Evolutionary conservation across 2,329 filamentous ascomycete genomes (phyloP).

Genomic region (Thelonectria blattea): DNA sequence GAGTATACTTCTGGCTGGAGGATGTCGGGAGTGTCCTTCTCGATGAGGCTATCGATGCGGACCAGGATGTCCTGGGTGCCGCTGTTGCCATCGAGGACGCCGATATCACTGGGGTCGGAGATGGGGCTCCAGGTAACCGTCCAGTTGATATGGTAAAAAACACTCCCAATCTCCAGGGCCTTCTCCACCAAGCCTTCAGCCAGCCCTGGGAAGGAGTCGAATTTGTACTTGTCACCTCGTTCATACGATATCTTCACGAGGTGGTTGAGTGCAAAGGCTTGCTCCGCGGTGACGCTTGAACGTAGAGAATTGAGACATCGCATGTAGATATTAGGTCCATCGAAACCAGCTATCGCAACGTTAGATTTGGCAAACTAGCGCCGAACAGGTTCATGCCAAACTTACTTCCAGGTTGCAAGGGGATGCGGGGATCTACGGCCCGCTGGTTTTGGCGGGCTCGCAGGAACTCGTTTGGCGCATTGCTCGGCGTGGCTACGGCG

Average conservation of each 20-base stretch:
- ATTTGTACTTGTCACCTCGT: conserved; percentile 92
- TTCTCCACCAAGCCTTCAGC: conserved; percentile 89
- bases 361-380: conserved; percentile 19
- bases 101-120: conserved; percentile 60
- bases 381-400: conserved; percentile 26
- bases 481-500: conserved; percentile 76
- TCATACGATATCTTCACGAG: conserved; percentile 95
- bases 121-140: conserved; percentile 69
- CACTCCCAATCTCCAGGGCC: conserved; percentile 74
- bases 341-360: conserved; percentile 58
- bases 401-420: conserved; percentile 68
- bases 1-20: conserved; percentile 75
- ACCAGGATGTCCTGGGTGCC: conserved; percentile 65
- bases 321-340: conserved; percentile 89
- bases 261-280: conserved; percentile 92
- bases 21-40: conserved; percentile 67
- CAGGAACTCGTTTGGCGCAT: conserved; percentile 70
- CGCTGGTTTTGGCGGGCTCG: conserved; percentile 51
- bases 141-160: conserved; percentile 87
- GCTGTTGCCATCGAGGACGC: conserved; percentile 50
- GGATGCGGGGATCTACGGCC: conserved; percentile 47
- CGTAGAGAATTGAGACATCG: conserved; percentile 84
- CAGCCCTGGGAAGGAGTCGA: conserved; percentile 87
- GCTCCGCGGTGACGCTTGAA: conserved; percentile 78
- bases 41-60: conserved; percentile 68